These are phyloP conservation scores for Fusarium miscanthi DNA, from an alignment of 2,329 filamentous ascomycete species.

Conservation along the genomic window DNA sequence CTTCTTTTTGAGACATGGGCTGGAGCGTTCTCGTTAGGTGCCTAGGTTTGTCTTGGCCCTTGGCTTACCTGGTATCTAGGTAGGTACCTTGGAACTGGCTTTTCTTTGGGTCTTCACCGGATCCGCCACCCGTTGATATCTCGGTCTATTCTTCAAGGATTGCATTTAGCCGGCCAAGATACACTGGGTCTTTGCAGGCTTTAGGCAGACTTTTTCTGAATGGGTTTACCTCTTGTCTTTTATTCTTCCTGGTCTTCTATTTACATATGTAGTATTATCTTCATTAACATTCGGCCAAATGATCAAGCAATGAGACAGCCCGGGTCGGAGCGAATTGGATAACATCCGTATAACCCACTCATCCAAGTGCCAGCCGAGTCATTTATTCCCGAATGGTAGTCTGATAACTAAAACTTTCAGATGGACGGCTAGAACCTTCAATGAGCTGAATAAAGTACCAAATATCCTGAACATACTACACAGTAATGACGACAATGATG, in stretches of 20 bases:
- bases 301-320: constrained; percentile 7
- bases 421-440: neutral
- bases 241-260: neutral
- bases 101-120: constrained; percentile 34
- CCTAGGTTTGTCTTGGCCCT: constrained; percentile 19
- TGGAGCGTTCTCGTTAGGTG: constrained; percentile 33
- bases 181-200: constrained; percentile 22
- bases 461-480: neutral
- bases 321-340: constrained; percentile 5
- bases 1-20: constrained; percentile 20
- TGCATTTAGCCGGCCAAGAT: constrained; percentile 42
- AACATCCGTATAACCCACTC: neutral
- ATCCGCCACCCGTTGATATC: constrained; percentile 43
- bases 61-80: constrained; percentile 1
- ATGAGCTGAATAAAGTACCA: neutral
- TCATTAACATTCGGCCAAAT: constrained; percentile 7
- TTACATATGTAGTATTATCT: neutral
- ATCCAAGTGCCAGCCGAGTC: constrained; percentile 14
- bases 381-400: constrained; percentile 6
- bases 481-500: constrained; percentile 9
- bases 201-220: constrained; percentile 24
- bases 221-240: neutral
- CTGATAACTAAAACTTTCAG: neutral
- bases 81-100: constrained; percentile 9
- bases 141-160: constrained; percentile 36